Conservation (phyloP, 106 monocot species). For the Dendrobium nobile region DNA sequence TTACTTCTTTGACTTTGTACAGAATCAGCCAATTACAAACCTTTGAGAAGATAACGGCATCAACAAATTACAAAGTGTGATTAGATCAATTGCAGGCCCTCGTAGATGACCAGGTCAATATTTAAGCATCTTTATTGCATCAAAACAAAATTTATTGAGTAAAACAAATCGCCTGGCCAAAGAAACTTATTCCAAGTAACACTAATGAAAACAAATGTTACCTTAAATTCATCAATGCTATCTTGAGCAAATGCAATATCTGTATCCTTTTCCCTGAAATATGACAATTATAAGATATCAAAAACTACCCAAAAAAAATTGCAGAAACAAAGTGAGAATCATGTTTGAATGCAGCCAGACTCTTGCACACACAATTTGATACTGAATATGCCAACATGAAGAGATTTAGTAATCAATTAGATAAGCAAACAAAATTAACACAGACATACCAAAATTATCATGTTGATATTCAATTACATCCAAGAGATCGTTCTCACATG, state of each 20-base stretch:
- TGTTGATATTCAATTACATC: neutral
- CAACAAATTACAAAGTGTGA: neutral
- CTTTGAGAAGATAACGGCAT: neutral
- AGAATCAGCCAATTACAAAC: too few species aligned
- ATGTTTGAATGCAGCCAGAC: neutral
- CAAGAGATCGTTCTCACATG: neutral
- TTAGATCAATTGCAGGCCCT: neutral
- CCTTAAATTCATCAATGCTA: constrained; percentile 99
- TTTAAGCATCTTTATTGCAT: neutral
- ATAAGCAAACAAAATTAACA: neutral
- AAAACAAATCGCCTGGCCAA: neutral
- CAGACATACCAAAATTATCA: neutral
- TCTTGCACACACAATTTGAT: neutral
- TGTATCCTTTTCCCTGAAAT: constrained; percentile 89
- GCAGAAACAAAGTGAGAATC: neutral
- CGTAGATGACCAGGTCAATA: neutral
- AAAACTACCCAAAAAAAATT: neutral
- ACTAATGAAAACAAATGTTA: constrained; percentile 17
- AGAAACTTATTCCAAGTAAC: neutral
- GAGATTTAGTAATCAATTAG: neutral
- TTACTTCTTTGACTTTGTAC: neutral
- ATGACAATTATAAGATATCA: constrained; percentile 2
- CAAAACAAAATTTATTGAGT: neutral
- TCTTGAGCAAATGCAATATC: constrained; percentile 99
- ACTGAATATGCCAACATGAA: neutral